A percentile compares a stretch with the other conserved stretches of the same genome.
Conservation (phyloP, 345 rosid species). For the Dimocarpus longan region DNA sequence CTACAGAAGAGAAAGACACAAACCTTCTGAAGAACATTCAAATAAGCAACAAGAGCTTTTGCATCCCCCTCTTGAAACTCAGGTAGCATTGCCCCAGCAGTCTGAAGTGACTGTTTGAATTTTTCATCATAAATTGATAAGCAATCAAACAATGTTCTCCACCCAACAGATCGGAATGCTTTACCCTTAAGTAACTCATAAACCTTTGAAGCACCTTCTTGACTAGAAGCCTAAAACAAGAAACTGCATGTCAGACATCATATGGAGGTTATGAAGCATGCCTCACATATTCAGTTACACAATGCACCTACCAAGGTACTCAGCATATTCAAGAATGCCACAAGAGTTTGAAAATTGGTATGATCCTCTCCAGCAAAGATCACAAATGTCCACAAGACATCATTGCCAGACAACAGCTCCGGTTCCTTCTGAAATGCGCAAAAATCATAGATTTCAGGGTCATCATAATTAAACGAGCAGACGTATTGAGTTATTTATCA, state of each 20-base stretch:
- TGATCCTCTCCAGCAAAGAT: slow-evolving; percentile 99
- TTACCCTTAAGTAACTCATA: slow-evolving; percentile 86
- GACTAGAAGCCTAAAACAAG: slow-evolving; percentile 77
- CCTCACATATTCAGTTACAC: slow-evolving; percentile 16
- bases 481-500: neutral
- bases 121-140: slow-evolving; percentile 84
- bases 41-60: slow-evolving; percentile 92
- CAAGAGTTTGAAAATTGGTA: slow-evolving; percentile 90
- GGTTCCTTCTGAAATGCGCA: slow-evolving; percentile 72
- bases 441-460: slow-evolving; percentile 17
- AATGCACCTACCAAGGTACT: slow-evolving; percentile 78
- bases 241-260: slow-evolving; percentile 17
- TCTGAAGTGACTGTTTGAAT: slow-evolving; percentile 85
- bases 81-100: slow-evolving; percentile 85
- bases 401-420: slow-evolving; percentile 87
- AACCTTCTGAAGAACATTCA: slow-evolving; percentile 95
- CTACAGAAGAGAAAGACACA: slow-evolving; percentile 12
- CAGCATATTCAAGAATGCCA: slow-evolving; percentile 92
- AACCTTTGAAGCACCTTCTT: slow-evolving; percentile 93
- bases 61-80: slow-evolving; percentile 97
- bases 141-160: slow-evolving; percentile 92
- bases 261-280: neutral
- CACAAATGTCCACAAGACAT: slow-evolving; percentile 96
- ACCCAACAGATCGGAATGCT: slow-evolving; percentile 87
- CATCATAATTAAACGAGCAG: slow-evolving; percentile 6